Percentiles rank a stretch among this genome's conserved stretches.
Evolutionary conservation across 441 rosid species (phyloP).

Genomic region (Codiaeum variegatum): DNA sequence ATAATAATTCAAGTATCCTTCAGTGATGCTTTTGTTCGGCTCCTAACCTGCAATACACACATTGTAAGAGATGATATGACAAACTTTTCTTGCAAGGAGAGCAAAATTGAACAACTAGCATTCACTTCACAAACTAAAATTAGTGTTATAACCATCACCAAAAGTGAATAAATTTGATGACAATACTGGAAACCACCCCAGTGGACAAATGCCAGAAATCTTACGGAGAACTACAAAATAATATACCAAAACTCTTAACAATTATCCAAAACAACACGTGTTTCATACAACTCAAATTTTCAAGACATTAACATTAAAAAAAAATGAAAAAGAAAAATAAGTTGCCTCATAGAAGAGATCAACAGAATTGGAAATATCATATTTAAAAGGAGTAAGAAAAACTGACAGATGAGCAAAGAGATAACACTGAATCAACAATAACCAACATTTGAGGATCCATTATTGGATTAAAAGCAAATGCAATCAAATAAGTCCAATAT

Average conservation of each 20-base stretch:
- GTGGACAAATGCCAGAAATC: background rate
- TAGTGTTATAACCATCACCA: background rate
- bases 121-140: background rate
- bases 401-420: background rate
- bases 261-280: background rate
- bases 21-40: slow-evolving; percentile 21
- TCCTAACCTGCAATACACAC: slow-evolving; percentile 30
- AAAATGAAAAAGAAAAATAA: background rate
- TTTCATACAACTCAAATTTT: background rate
- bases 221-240: background rate
- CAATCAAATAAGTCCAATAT: background rate
- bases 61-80: slow-evolving; percentile 5
- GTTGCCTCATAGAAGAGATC: background rate
- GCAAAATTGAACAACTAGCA: background rate
- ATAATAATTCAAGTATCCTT: slow-evolving; percentile 17
- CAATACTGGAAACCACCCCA: background rate
- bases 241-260: too few species aligned
- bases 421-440: background rate
- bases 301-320: background rate
- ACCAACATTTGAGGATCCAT: background rate
- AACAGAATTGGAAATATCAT: background rate
- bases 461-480: background rate
- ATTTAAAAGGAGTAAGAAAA: background rate
- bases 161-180: background rate
- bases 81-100: background rate